These are phyloP conservation scores for Candida caryicola DNA, from an alignment of 805 yeast species.

Conservation along the genomic window DNA sequence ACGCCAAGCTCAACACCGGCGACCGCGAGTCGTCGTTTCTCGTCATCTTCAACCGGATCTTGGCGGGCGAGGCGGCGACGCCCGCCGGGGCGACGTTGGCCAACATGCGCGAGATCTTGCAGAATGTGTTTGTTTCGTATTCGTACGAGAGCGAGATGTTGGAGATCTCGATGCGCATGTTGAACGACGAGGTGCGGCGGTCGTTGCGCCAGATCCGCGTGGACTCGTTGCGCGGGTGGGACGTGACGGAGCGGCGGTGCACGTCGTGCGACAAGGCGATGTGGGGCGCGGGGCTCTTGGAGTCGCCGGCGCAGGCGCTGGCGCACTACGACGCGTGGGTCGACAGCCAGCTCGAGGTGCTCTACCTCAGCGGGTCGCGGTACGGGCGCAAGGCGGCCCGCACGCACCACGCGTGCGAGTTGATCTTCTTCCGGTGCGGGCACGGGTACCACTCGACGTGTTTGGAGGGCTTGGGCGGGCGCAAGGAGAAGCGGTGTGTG, in stretches of 20 bases:
- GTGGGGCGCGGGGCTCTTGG: conserved; percentile 79
- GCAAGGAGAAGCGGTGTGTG: conserved; percentile 19
- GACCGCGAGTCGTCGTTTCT: conserved; percentile 42
- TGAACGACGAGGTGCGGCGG: conserved; percentile 54
- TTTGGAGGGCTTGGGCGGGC: conserved; percentile 41
- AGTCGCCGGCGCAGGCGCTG: conserved; percentile 45
- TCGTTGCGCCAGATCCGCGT: conserved; percentile 43
- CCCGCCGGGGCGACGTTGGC: conserved; percentile 48
- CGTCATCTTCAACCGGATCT: conserved; percentile 51
- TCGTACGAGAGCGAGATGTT: conserved; percentile 60
- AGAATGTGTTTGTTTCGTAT: conserved; percentile 63
- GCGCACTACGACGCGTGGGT: conserved; percentile 59
- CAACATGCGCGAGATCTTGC: conserved; percentile 57
- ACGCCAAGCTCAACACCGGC: conserved; percentile 19
- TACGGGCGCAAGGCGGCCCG: conserved; percentile 1
- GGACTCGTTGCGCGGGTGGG: conserved; percentile 60
- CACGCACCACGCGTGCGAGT: conserved; percentile 23
- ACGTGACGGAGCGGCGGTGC: conserved; percentile 49
- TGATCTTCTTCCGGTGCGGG: conserved; percentile 59
- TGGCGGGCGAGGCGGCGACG: conserved; percentile 42
- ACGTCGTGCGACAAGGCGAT: conserved; percentile 72
- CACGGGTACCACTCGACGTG: conserved; percentile 67
- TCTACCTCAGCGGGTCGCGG: conserved; percentile 4
- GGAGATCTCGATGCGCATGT: conserved; percentile 47
- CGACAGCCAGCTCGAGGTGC: conserved; percentile 22